These are phyloP conservation scores for Dothistroma septosporum DNA, from an alignment of 2,329 filamentous ascomycete species.

Conservation along the genomic window DNA sequence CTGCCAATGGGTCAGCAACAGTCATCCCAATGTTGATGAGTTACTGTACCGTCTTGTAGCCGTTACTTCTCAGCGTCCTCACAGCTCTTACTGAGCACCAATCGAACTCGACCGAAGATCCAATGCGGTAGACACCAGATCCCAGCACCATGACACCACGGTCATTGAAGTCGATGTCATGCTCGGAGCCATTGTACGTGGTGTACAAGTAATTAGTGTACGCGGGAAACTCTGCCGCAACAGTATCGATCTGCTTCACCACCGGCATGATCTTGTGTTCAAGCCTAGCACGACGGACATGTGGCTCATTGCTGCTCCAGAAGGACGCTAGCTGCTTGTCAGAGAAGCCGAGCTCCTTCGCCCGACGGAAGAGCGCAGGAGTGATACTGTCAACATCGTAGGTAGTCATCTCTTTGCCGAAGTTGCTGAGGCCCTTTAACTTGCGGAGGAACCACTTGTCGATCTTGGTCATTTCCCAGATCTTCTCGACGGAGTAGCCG, in stretches of 20 bases:
- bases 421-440: constrained; percentile 86
- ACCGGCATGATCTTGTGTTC: constrained; percentile 82
- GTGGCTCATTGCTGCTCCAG: constrained; percentile 90
- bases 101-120: constrained; percentile 96
- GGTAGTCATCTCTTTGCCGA: constrained; percentile 71
- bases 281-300: constrained; percentile 76
- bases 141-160: constrained; percentile 94
- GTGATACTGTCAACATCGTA: constrained; percentile 65
- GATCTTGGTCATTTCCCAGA: constrained; percentile 97
- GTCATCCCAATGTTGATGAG: neutral
- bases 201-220: constrained; percentile 95
- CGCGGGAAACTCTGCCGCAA: constrained; percentile 92
- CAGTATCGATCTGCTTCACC: constrained; percentile 98
- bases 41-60: constrained; percentile 72
- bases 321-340: constrained; percentile 92
- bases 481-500: constrained; percentile 91
- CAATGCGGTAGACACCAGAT: constrained; percentile 94
- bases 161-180: constrained; percentile 80
- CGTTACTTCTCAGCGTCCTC: constrained; percentile 76
- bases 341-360: constrained; percentile 91
- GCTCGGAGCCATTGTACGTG: constrained; percentile 87
- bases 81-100: constrained; percentile 97
- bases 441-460: constrained; percentile 97
- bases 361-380: constrained; percentile 66
- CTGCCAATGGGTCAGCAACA: constrained; percentile 1